Base-by-base conservation (phyloP, 2,329 filamentous ascomycete genomes). In the Aspergillus sp. region DNA sequence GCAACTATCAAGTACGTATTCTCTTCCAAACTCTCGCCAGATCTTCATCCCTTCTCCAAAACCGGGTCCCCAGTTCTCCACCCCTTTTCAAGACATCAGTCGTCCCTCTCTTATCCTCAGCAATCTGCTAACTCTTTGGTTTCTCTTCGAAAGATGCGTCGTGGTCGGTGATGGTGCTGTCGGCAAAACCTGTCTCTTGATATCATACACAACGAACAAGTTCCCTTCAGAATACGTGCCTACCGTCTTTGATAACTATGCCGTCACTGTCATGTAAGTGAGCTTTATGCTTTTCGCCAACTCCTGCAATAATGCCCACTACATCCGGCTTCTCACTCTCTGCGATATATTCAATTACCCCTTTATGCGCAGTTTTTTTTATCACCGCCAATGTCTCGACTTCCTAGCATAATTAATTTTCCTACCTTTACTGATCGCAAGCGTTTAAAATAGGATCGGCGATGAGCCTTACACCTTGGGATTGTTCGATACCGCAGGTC, bases 171-270 rank as follows among this genome's bases (percentile, higher is more conserved):
- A 99, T 79, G 95, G 95, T 93, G 95, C 95, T 66, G 95, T 99
- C 68, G 95, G 95, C 77, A 99, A 99, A 85, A 99, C 95, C 66
- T 99, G 95, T 80, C 87, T 99, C 64, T 87, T 99, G 74, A 99
- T 99, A 81, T 96, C 91, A 76, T 99, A 99, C 80, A 99, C 95
- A 64, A 99, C 95, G 64, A 99, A 99, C 85, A 98, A 98, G 73
- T 99, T 99, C 78, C 95, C 95, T 36, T 97, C 93, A 71, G 95
- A 99, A 93, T 99, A 99, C 78, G 95, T 99, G 58, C 95, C 95
- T 52, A 99, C 95, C 30, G 95, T 99, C 64, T 99, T 99, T 78
- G 95, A 99, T 79, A 99, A 99, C 81, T 99, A 99, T 85, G 95
- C 95, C 57, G 95, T 99, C 75, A 99, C 95, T 66, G 95, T 99